Evolutionary conservation across 768 basidiomycete genomes (phyloP), one percentile per base, ranked within the genome.

Genomic region (Hydnomerulius pinastri): DNA sequence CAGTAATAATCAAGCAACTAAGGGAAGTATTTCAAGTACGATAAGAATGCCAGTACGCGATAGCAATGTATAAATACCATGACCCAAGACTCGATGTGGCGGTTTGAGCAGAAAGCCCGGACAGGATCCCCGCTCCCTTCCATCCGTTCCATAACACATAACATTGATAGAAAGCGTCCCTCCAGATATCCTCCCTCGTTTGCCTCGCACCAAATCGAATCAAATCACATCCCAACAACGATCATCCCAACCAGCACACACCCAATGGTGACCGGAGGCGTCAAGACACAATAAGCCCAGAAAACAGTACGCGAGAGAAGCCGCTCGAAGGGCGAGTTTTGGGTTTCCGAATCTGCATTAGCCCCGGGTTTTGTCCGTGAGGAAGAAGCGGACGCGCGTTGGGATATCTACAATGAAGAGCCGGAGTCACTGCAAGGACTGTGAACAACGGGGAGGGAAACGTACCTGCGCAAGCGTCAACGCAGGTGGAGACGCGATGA

Each of bases 241-340:
- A 83, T 50, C 36, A 96, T 68, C 1, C 89, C 92, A 23, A 90
- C 62, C 37, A 95, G 78, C 42, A 95, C 89, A 61, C 85, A 87
- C 15, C 75, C 61, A 47, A 93, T 83, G 46, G 85, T 91, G n/a
- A 87, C 77, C 2, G 90, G 89, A 2, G 94, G 93, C 0, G 94
- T 95, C 48, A 94, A 73, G 28, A 92, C 71, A 58, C 90, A 93
- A 63, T 96, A 98, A 2, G 87, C 79, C 92, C 92, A 94, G 66
- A 93, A 93, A 51, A 98, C 91, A 0, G 95, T 98, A 46, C 90
- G 80, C 52, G 85, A 87, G 66, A 97, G 88, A 29, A 98, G 77
- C 1, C 92, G 77, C 71, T 98, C 96, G 63, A 98, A 98, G 0
- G 64, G 54, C 1, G 62, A 66, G 10, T 30, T 48, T 21, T 55